Evolutionary conservation across 177 flowering plant species (phyloP), one percentile per base, ranked within the genome.

Genomic region (Vitis hybrid): DNA sequence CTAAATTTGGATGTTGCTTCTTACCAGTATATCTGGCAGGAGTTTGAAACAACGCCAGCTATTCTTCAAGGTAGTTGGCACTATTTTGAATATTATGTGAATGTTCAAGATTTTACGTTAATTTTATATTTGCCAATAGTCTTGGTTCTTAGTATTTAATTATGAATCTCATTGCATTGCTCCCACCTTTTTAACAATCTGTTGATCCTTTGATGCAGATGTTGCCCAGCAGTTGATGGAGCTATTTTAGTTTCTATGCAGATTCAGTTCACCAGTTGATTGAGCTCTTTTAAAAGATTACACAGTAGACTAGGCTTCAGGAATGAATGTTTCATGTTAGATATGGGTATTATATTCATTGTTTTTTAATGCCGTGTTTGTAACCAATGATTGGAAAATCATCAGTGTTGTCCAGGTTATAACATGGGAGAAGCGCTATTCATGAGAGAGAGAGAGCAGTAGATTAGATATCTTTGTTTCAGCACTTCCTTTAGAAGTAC

Each of bases 151-250:
- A 6, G 40, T 35, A 35, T 35, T 4, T 35, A 35, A 35, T 35
- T 35, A 6, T 35, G 40, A 35, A 35, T 3, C 40, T 35, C 6
- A 35, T 35, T 6, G 6, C 40, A 35, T 35, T 35, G 40, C 6
- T 35, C 40, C 40, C 40, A 35, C 40, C 40, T 35, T 35, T 35
- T 35, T 35, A 35, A 35, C 0, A 35, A 3, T 6, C 6, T 35
- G 40, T 35, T 35, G 52, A 51, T 21, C 55, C 19, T 68, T 58
- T 60, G 65, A 50, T 86, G 88, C 96, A 92, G 97, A 92, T 85
- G 91, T 92, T 52, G 81, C 85, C 6, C 87, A 89, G 79, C 97
- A 92, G 74, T 79, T 92, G 83, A 83, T 83, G 86, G 96, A 92
- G 84, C 85, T 87, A 61, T 70, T 81, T 55, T 78, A 79, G 73